Conservation (phyloP, 2,329 filamentous ascomycete genomes). For the Clarireedia sp. region DNA sequence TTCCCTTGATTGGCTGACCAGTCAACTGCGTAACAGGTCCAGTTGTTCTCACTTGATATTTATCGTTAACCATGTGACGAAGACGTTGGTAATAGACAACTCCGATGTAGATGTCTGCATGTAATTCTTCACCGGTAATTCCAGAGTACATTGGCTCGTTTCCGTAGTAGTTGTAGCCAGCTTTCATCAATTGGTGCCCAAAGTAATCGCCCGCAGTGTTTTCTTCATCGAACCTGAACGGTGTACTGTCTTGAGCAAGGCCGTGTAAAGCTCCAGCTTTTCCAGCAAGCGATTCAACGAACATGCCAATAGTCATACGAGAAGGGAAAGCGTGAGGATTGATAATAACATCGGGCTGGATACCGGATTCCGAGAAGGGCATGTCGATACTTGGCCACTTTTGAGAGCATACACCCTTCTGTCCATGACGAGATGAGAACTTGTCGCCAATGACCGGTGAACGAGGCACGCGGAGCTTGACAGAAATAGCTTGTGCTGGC, state of each 20-base stretch:
- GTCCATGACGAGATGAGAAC: constrained; percentile 95
- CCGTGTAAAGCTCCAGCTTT: constrained; percentile 93
- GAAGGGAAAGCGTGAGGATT: constrained; percentile 99
- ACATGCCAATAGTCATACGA: constrained; percentile 99
- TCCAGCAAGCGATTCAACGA: constrained; percentile 91
- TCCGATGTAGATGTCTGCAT: constrained; percentile 91
- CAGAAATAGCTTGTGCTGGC: constrained; percentile 77
- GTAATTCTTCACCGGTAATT: constrained; percentile 89
- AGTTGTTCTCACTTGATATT: constrained; percentile 95
- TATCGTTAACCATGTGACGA: constrained; percentile 99
- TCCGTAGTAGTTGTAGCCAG: constrained; percentile 95
- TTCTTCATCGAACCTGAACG: constrained; percentile 89
- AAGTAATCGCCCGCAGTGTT: constrained; percentile 92
- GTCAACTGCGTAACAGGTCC: constrained; percentile 86
- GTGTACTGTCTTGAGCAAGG: constrained; percentile 90
- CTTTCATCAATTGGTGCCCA: constrained; percentile 87
- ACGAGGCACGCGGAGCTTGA: constrained; percentile 88
- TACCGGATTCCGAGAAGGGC: constrained; percentile 94
- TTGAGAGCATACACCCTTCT: constrained; percentile 94
- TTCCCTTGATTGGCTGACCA: constrained; percentile 92
- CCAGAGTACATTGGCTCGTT: constrained; percentile 99
- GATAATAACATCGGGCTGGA: constrained; percentile 96
- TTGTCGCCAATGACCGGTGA: constrained; percentile 95
- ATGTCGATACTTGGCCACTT: constrained; percentile 92
- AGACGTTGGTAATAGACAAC: constrained; percentile 98